These are phyloP conservation scores for Suhomyces terraborum DNA, from an alignment of 1,139 yeast species.

Conservation along the genomic window DNA sequence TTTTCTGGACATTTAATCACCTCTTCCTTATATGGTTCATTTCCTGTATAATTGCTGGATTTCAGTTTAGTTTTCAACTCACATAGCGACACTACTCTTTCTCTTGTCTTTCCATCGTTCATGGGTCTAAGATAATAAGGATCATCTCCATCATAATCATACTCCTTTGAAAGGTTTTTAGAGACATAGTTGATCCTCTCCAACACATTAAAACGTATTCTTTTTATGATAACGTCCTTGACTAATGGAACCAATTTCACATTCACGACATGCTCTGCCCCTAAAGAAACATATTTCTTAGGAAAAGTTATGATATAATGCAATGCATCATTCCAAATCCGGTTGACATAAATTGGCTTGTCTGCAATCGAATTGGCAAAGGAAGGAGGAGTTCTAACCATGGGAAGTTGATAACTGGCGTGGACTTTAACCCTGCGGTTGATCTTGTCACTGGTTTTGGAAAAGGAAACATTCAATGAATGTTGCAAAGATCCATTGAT, in stretches of 20 bases:
- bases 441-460: constrained; percentile 39
- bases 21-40: constrained; percentile 61
- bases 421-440: constrained; percentile 34
- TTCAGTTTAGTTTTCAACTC: constrained; percentile 62
- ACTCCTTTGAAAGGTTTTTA: constrained; percentile 54
- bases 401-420: constrained; percentile 45
- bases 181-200: constrained; percentile 71
- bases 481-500: constrained; percentile 53
- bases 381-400: constrained; percentile 81
- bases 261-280: constrained; percentile 60
- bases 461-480: constrained; percentile 32
- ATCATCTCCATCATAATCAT: constrained; percentile 56
- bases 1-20: constrained; percentile 60
- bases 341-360: constrained; percentile 79
- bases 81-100: constrained; percentile 57
- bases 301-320: constrained; percentile 81
- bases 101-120: constrained; percentile 40
- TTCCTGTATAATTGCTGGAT: constrained; percentile 25
- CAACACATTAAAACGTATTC: constrained; percentile 69
- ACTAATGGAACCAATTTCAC: constrained; percentile 74
- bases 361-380: constrained; percentile 70
- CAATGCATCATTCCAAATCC: constrained; percentile 79
- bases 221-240: constrained; percentile 65
- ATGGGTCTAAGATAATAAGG: constrained; percentile 32
- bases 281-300: constrained; percentile 70